Conservation (phyloP, 2,329 filamentous ascomycete genomes). For the Cladosporium sp. region DNA sequence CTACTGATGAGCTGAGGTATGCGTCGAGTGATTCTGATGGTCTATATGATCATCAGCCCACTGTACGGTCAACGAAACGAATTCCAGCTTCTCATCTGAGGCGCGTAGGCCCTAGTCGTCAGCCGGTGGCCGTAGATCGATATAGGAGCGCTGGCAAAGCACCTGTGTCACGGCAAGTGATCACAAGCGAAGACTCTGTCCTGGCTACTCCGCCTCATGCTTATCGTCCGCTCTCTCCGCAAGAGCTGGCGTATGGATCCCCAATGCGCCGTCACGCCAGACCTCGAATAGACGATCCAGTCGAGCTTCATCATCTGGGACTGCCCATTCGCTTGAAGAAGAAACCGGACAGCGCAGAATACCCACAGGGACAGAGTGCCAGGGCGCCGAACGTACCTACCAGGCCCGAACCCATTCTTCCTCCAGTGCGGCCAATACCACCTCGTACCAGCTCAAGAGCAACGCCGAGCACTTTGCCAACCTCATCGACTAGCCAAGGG, state of each 20-base stretch:
- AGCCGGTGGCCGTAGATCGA: constrained; percentile 16
- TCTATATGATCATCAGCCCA: neutral
- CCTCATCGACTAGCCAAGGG: neutral
- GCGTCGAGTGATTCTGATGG: neutral
- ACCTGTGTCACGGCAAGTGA: constrained; percentile 10
- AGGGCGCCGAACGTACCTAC: neutral
- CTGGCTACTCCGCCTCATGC: neutral
- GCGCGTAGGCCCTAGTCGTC: constrained; percentile 15
- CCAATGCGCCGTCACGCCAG: constrained; percentile 4
- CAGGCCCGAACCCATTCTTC: neutral
- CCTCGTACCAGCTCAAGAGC: constrained; percentile 2
- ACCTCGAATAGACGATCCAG: constrained; percentile 7
- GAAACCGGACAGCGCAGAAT: neutral
- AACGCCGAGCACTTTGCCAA: constrained; percentile 7
- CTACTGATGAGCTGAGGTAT: neutral
- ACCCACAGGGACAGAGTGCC: neutral
- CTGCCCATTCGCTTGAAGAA: constrained; percentile 7
- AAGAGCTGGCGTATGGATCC: constrained; percentile 10
- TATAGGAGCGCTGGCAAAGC: constrained; percentile 11
- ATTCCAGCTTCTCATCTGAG: neutral
- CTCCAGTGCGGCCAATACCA: constrained; percentile 14
- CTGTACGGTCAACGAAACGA: too few species aligned
- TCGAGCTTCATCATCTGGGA: constrained; percentile 11
- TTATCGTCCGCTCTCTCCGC: neutral
- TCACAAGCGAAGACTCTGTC: neutral